Evolutionary conservation across 257 asterid species (phyloP), one percentile per base, ranked within the genome.

Genomic region (Avicennia marina): DNA sequence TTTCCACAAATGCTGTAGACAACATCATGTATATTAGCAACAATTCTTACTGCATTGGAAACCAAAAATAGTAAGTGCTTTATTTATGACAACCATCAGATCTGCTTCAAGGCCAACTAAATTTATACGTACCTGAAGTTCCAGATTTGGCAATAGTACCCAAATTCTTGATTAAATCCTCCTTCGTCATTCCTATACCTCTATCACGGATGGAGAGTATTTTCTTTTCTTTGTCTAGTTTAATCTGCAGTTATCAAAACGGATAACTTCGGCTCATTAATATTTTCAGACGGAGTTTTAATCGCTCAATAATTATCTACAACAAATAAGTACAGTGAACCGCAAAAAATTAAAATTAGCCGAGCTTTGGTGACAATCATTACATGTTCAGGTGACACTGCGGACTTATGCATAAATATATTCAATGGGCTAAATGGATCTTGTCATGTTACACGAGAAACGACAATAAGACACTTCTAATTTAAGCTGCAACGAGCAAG

Each of bases 111-210:
- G n/a, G n/a, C n/a, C n/a, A n/a, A 34, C 7, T 52, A 18, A 26
- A 26, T 44, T 33, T 1, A 18, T 13, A 58, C 16, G 24, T 69
- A 91, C 98, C 98, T 79, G 97, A 91, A 58, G 98, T 91, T 77
- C 98, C 95, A 60, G 98, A 91, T 51, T 91, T 91, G 19, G 98
- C 98, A 44, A 91, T 91, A 58, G 98, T 91, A 33, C 98, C 98
- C 94, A 91, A 74, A 63, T 88, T 88, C 86, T 91, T 91, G 56
- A 86, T 78, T 68, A 91, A 71, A 66, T 91, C 98, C 63, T 91
- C 98, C 74, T 91, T 91, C 22, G 98, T 91, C 98, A 91, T 88
- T 54, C 98, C 97, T 25, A 91, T 82, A 62, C 98, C 98, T 75
- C 95, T 73, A 62, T 91, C 98, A 36, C 97, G 97, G 52, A 91